Percentiles rank a stretch among this genome's conserved stretches.
Evolutionary conservation across 495 filamentous ascomycete species (phyloP).

Genomic region (Talaromyces trachyspermus): DNA sequence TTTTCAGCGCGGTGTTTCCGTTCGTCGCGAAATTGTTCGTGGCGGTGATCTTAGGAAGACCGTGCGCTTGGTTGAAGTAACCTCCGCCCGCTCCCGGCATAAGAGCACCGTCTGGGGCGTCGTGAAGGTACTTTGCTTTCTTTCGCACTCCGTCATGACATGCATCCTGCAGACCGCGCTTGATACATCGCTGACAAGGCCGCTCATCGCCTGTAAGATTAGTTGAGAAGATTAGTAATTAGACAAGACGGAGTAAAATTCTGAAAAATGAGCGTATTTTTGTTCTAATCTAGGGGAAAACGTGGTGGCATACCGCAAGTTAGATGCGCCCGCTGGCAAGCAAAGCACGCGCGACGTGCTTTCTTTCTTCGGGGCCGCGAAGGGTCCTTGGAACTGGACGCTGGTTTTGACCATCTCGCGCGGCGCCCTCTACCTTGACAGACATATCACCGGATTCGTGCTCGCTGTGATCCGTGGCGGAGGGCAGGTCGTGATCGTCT

Average conservation of each 20-base stretch:
- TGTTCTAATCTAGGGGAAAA: too few relatives aligned
- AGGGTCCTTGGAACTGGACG: slow-evolving; percentile 70
- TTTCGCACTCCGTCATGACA: slow-evolving; percentile 96
- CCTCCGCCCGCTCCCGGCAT: slow-evolving; percentile 51
- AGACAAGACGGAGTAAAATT: too few relatives aligned
- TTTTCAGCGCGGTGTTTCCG: slow-evolving; percentile 21
- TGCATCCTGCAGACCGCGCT: slow-evolving; percentile 77
- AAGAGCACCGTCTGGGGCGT: slow-evolving; percentile 75
- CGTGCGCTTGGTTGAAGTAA: slow-evolving; percentile 30
- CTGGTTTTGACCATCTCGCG: slow-evolving; percentile 46
- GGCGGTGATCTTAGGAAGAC: slow-evolving; percentile 17
- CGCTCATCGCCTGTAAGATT: slow-evolving; percentile 65
- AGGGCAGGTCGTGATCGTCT: slow-evolving; percentile 4
- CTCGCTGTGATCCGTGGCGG: slow-evolving; percentile 19
- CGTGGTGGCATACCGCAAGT: slow-evolving; percentile 77
- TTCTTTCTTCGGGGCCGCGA: slow-evolving; percentile 87
- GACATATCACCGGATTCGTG: slow-evolving; percentile 46
- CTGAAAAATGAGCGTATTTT: too few relatives aligned
- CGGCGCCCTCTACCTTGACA: slow-evolving; percentile 48
- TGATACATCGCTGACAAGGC: slow-evolving; percentile 89
- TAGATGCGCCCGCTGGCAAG: slow-evolving; percentile 93
- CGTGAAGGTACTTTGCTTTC: slow-evolving; percentile 98
- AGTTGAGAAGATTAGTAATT: neutral
- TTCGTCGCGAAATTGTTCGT: slow-evolving; percentile 26
- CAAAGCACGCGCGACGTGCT: slow-evolving; percentile 88